Evolutionary conservation across 768 basidiomycete species (phyloP).

Genomic region (Russula foetens): DNA sequence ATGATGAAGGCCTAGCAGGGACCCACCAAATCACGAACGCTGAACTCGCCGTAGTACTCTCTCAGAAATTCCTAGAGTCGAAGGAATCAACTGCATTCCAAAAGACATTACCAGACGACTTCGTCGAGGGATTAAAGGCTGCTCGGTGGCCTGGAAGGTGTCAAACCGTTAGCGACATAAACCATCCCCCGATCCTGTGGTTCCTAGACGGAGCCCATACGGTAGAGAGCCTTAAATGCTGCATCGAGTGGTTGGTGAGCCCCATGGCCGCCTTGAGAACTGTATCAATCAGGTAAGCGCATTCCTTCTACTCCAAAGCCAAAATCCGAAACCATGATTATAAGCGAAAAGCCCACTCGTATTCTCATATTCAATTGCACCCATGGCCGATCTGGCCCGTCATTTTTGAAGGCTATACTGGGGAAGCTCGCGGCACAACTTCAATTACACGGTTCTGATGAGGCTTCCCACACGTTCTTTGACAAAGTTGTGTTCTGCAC

Average conservation of each 20-base stretch:
- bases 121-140: conserved; percentile 53
- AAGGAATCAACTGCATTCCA: conserved; percentile 25
- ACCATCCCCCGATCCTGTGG: conserved; percentile 54
- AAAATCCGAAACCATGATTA: background rate
- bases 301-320: background rate
- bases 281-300: conserved; percentile 11
- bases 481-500: conserved; percentile 90
- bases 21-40: conserved; percentile 85
- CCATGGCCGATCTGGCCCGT: conserved; percentile 70
- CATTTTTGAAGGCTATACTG: conserved; percentile 58
- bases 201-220: conserved; percentile 97
- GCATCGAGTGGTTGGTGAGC: conserved; percentile 80
- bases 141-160: conserved; percentile 94
- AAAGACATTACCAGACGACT: conserved; percentile 39
- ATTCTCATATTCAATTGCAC: conserved; percentile 94
- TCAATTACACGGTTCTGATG: conserved; percentile 30
- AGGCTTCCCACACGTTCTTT: conserved; percentile 47
- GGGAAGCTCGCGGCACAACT: conserved; percentile 44
- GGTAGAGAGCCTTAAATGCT: conserved; percentile 77
- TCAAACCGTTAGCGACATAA: conserved; percentile 68
- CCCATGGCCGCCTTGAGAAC: conserved; percentile 43
- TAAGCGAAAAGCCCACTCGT: conserved; percentile 33
- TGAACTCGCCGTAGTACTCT: conserved; percentile 69
- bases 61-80: conserved; percentile 50
- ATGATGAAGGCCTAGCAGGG: conserved; percentile 66